Evolutionary conservation across 495 filamentous ascomycete species (phyloP).

Genomic region (Xylaria grammica): DNA sequence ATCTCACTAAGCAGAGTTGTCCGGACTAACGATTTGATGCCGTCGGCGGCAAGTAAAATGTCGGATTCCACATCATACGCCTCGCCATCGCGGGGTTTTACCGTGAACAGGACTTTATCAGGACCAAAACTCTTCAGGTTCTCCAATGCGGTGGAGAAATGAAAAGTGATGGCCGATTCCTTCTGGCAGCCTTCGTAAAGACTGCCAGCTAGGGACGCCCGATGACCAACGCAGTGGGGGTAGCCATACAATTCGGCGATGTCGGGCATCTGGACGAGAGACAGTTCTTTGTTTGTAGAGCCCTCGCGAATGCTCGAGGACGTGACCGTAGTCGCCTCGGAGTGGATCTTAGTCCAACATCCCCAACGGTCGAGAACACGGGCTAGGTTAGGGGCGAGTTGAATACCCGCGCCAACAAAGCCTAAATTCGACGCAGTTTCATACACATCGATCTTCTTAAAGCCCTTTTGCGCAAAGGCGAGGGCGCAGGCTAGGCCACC

Average conservation of each 20-base stretch:
- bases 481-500: conserved; percentile 75
- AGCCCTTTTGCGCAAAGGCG: conserved; percentile 74
- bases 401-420: conserved; percentile 83
- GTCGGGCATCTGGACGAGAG: conserved; percentile 70
- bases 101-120: conserved; percentile 57
- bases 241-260: conserved; percentile 71
- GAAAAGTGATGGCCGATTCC: conserved; percentile 70
- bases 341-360: conserved; percentile 69
- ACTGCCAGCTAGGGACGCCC: conserved; percentile 69
- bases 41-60: conserved; percentile 73
- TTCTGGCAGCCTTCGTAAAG: conserved; percentile 70
- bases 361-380: conserved; percentile 73
- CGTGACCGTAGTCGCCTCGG: conserved; percentile 59
- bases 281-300: conserved; percentile 68
- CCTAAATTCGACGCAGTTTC: conserved; percentile 75
- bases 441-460: conserved; percentile 73
- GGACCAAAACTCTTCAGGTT: conserved; percentile 60
- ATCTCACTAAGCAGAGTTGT: conserved; percentile 64
- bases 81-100: conserved; percentile 61
- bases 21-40: conserved; percentile 72
- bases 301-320: conserved; percentile 63
- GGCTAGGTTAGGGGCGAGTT: conserved; percentile 80
- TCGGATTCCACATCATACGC: conserved; percentile 66
- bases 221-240: conserved; percentile 80
- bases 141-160: conserved; percentile 64